Conservation (phyloP, 768 basidiomycete genomes). For the Trametes gibbosa region DNA sequence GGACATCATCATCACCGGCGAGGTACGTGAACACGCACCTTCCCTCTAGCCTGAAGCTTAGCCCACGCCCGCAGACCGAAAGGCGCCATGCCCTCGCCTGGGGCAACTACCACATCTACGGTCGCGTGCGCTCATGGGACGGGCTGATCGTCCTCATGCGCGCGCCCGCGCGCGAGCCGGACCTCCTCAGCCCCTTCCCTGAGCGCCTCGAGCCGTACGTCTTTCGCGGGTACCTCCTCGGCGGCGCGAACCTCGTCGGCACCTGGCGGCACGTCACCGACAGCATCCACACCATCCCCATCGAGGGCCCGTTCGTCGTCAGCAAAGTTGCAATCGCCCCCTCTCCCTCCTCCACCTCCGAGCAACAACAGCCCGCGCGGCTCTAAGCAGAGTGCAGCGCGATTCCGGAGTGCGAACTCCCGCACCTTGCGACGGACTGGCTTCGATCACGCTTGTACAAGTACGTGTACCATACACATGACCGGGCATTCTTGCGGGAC, state of each 20-base stretch:
- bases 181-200: not conserved
- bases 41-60: not conserved
- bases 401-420: no score
- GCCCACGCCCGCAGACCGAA: constrained; percentile 42
- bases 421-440: no score
- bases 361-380: no score
- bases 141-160: constrained; percentile 38
- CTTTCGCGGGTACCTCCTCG: constrained; percentile 71
- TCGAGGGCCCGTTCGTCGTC: constrained; percentile 67
- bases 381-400: no score
- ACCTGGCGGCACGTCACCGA: constrained; percentile 58
- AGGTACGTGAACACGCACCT: constrained; percentile 36
- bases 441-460: no score
- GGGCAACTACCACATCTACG: constrained; percentile 32
- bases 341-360: no score
- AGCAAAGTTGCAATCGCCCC: constrained; percentile 35
- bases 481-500: no score
- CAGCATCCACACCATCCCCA: constrained; percentile 46
- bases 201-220: constrained; percentile 32
- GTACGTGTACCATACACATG: no score
- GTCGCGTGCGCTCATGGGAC: constrained; percentile 38
- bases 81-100: constrained; percentile 33
- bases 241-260: constrained; percentile 63
- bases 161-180: constrained; percentile 14
- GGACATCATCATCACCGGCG: constrained; percentile 62